Conservation (phyloP, 148 eudicot genomes). For the Chenopodium formosanum region DNA sequence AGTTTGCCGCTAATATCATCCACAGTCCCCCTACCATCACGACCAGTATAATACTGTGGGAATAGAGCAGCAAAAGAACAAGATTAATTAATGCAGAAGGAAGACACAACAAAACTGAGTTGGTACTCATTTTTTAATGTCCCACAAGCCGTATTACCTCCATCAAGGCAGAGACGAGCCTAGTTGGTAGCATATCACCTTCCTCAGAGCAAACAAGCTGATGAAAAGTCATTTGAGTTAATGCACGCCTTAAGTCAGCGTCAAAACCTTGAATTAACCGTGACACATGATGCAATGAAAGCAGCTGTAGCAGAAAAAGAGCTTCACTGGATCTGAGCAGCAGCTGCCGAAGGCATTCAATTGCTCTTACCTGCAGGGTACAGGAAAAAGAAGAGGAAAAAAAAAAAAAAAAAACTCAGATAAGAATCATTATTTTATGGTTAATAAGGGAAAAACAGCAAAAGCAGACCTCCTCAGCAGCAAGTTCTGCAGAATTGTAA, state of each 20-base stretch:
- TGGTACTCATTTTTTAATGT: neutral
- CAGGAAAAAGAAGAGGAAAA: neutral
- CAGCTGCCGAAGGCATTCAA: constrained; percentile 91
- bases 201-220: constrained; percentile 93
- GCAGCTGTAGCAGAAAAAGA: constrained; percentile 82
- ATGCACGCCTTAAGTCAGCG: constrained; percentile 41
- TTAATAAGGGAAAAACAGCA: neutral
- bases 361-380: constrained; percentile 80
- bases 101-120: neutral
- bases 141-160: constrained; percentile 56
- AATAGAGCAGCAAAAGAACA: neutral
- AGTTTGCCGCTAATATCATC: constrained; percentile 85
- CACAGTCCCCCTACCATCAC: constrained; percentile 96
- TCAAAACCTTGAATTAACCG: constrained; percentile 82
- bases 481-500: constrained; percentile 79
- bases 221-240: constrained; percentile 80
- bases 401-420: neutral
- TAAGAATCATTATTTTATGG: neutral
- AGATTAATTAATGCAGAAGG: neutral
- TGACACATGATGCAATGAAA: constrained; percentile 74
- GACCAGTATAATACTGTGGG: constrained; percentile 87
- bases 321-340: constrained; percentile 96
- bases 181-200: constrained; percentile 81
- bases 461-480: constrained; percentile 82
- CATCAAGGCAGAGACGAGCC: constrained; percentile 92